Evolutionary conservation across 2,329 filamentous ascomycete species (phyloP), one percentile per base, ranked within the genome.

Genomic region (Aspergillus ochraceus): DNA sequence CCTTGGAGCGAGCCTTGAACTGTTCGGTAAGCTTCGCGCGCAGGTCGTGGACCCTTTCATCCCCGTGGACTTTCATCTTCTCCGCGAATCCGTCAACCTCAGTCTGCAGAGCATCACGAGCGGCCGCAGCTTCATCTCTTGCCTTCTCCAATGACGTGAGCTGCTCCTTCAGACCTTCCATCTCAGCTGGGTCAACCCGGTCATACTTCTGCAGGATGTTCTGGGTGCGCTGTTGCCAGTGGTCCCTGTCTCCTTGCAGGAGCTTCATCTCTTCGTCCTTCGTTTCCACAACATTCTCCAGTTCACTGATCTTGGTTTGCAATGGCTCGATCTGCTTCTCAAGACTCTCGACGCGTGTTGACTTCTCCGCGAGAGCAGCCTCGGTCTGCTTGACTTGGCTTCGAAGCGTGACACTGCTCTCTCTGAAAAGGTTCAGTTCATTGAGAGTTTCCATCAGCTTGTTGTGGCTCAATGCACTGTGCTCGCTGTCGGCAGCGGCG

Each of bases 201-300:
- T 97, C 93, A 71, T 98, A 97, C 74, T 97, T 97, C 66, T 92
- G 92, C 54, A 99, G 85, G 62, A 99, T 97, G 67, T 96, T 91
- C 72, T 98, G 92, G 1, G 92, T 96, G 24, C 95, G 89, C 81
- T 97, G 94, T 77, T 97, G 92, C 91, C 94, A 97, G 59, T 91
- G 87, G 72, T 98, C 94, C 17, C 95, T 89, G 72, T 98, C 94
- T 69, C 95, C 90, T 66, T 96, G 90, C 10, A 98, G 83, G 64
- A 97, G 85, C 70, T 90, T 91, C 71, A 97, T 86, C 72, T 98
- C 94, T 12, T 92, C 92, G 66, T 96, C 89, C 69, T 93, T 90
- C 65, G 89, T 90, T 61, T 89, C 86, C 63, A 91, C 84, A 62
- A 94, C 86, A 60, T 89, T 92, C 72, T 96, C 91, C 14, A 98